A percentile compares a stretch with the other conserved stretches of the same genome.
These are phyloP conservation scores for Leccinellum albellum DNA, from an alignment of 768 basidiomycete genomes.

Conservation along the genomic window DNA sequence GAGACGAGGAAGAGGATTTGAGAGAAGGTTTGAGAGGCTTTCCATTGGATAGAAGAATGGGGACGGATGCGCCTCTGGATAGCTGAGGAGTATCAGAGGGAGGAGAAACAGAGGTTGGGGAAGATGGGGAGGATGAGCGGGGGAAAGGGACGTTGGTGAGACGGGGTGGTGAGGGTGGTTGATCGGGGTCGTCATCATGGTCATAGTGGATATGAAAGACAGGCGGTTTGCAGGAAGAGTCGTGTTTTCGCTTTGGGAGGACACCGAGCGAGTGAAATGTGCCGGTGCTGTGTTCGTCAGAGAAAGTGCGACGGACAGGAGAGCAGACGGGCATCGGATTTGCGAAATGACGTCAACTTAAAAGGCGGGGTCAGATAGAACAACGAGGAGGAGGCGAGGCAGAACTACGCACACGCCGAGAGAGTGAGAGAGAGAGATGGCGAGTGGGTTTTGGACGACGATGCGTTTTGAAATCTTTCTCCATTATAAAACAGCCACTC, in stretches of 20 bases:
- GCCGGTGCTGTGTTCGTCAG: constrained; percentile 41
- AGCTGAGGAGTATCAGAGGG: constrained; percentile 4
- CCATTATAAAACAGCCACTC: constrained; percentile 1
- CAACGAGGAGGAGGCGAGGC: not conserved
- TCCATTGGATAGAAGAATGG: constrained; percentile 62
- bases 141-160: constrained; percentile 41
- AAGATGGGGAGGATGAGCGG: constrained; percentile 22
- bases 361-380: not conserved
- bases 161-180: constrained; percentile 8
- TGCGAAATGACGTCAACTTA: constrained; percentile 8
- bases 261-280: constrained; percentile 46
- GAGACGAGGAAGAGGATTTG: constrained; percentile 44
- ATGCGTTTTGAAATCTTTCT: constrained; percentile 14
- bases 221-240: constrained; percentile 16
- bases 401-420: not conserved
- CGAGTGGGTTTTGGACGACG: too few relatives aligned
- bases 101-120: not conserved
- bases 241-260: constrained; percentile 40
- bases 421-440: not conserved
- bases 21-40: constrained; percentile 86
- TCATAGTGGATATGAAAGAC: constrained; percentile 20
- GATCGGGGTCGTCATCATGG: constrained; percentile 25
- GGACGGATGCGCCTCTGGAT: constrained; percentile 36
- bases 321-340: constrained; percentile 14
- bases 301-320: constrained; percentile 27